Evolutionary conservation across 441 rosid species (phyloP).

Genomic region (Gossypium gossypioides): DNA sequence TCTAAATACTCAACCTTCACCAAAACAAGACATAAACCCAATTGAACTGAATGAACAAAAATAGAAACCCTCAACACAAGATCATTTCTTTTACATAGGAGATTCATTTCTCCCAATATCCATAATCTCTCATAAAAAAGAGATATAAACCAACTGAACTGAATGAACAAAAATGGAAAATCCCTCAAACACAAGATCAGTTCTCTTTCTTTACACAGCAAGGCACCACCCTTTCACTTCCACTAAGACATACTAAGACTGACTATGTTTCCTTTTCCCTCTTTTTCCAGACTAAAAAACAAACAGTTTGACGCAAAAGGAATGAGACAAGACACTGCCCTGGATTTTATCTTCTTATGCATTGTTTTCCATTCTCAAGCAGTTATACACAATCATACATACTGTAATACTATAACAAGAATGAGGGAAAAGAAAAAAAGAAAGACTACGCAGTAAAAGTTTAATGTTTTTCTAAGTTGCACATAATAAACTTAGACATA

Average conservation of each 20-base stretch:
- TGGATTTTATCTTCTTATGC: not conserved
- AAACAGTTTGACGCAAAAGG: not conserved
- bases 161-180: not conserved
- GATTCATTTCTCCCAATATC: not conserved
- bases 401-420: not conserved
- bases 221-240: not conserved
- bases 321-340: not conserved
- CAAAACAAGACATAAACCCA: not conserved
- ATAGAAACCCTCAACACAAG: not conserved
- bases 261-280: not conserved
- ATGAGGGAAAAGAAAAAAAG: not conserved
- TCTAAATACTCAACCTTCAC: not conserved
- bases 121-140: not conserved
- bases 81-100: not conserved
- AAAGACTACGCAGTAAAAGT: not conserved
- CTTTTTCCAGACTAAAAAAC: not conserved
- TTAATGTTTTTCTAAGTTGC: not conserved
- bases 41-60: constrained; percentile 1
- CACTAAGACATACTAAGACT: not conserved
- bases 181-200: not conserved
- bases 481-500: not conserved
- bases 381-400: not conserved
- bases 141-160: not conserved
- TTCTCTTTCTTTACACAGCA: not conserved
- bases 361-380: not conserved